Evolutionary conservation across 345 rosid species (phyloP).

Genomic region (Iberis pinnata): DNA sequence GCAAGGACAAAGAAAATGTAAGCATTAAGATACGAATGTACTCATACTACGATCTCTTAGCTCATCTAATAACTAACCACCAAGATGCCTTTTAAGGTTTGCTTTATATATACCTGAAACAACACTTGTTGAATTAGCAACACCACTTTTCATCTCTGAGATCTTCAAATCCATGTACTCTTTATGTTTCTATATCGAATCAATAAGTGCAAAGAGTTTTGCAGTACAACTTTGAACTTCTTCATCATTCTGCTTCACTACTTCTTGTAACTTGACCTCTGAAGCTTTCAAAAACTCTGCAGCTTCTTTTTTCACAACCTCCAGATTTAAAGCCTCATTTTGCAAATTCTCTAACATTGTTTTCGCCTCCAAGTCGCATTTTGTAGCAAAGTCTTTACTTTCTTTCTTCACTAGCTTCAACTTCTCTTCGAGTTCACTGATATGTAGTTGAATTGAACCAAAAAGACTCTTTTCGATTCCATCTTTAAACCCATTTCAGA

Average conservation of each 20-base stretch:
- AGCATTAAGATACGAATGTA: too few species aligned
- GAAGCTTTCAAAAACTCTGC: conserved; percentile 51
- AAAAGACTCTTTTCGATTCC: conserved; percentile 38
- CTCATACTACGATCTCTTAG: too few species aligned
- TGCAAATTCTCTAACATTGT: conserved; percentile 47
- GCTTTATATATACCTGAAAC: conserved; percentile 42
- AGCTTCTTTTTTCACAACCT: conserved; percentile 63
- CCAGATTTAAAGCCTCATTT: conserved; percentile 43
- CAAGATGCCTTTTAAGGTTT: conserved; percentile 15
- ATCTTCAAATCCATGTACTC: conserved; percentile 53
- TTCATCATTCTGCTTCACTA: conserved; percentile 45
- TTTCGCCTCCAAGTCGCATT: conserved; percentile 52
- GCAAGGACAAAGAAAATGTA: too few species aligned
- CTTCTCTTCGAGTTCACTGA: conserved; percentile 58
- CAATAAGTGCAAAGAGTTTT: conserved; percentile 52
- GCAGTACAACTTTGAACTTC: conserved; percentile 45
- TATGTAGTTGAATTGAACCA: conserved; percentile 39
- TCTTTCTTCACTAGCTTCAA: conserved; percentile 47
- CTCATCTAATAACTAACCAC: too few species aligned
- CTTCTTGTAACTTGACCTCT: conserved; percentile 49
- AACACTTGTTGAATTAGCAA: conserved; percentile 41
- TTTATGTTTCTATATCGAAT: conserved; percentile 58
- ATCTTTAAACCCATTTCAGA: conserved; percentile 49
- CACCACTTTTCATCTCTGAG: conserved; percentile 40
- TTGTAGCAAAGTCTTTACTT: conserved; percentile 36